Evolutionary conservation across 176 grass and related monocot genomes (phyloP), one percentile per base, ranked within the genome.

Genomic region (Cenchrus americanus): DNA sequence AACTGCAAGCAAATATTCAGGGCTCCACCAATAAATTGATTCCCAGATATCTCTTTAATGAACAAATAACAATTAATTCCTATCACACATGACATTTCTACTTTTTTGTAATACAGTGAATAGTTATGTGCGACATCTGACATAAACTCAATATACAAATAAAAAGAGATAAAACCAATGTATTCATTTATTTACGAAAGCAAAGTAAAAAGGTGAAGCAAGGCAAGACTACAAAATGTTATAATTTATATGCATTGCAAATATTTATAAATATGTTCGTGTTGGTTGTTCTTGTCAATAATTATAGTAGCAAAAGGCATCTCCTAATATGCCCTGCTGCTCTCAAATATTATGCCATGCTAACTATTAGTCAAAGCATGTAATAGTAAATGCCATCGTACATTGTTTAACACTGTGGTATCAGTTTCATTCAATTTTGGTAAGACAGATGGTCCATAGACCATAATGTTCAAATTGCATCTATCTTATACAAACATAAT

Each of bases 221-320:
- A 47, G 22, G 49, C 3, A 21, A 58, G 48, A 77, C 59, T 44
- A 66, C 65, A 55, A 71, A 13, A 57, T 2, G n/a, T 30, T 62
- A 79, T 61, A 48, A n/a, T 55, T 49, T 52, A 68, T 63, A 64
- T 49, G 19, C 10, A 10, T 1, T 69, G 19, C 26, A 7, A 14
- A 71, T 77, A 62, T 21, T 58, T 68, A 41, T 59, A 58, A 26
- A 60, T 14, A 21, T 60, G 24, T 21, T 49, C 80, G 26, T 23
- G 75, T 58, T 60, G 61, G 21, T 14, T 51, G 41, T 59, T 49
- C 21, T 74, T 48, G 19, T 73, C n/a, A 58, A 2, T 73, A 27
- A 44, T 1, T 8, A 12, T 42, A 79, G 26, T 51, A 15, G 79
- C 59, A 78, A 88, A 54, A 73, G 27, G 34, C 9, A 88, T 69